These are phyloP conservation scores for Crepidotus sp. DNA, from an alignment of 1,284 basidiomycete genomes.

Conservation along the genomic window DNA sequence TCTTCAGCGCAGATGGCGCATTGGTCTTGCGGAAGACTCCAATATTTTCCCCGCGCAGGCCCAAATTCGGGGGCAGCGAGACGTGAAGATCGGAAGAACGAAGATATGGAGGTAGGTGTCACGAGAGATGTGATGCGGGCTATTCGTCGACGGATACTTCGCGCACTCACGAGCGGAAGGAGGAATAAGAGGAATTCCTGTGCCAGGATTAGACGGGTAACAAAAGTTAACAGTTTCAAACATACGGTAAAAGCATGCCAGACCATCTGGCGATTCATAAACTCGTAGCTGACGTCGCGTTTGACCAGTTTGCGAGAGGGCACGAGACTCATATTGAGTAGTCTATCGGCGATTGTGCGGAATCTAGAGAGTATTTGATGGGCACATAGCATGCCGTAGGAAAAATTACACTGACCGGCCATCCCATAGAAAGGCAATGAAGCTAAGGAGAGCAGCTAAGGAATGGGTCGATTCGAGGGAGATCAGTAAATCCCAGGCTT, in stretches of 20 bases:
- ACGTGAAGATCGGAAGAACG: slow-evolving; percentile 19
- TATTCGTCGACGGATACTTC: slow-evolving; percentile 52
- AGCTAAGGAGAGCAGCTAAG: slow-evolving; percentile 62
- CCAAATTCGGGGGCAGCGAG: slow-evolving; percentile 13
- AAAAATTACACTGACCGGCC: slow-evolving; percentile 53
- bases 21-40: slow-evolving; percentile 53
- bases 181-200: slow-evolving; percentile 95
- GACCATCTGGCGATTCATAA: slow-evolving; percentile 98
- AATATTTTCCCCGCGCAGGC: slow-evolving; percentile 50
- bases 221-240: slow-evolving; percentile 9
- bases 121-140: slow-evolving; percentile 35
- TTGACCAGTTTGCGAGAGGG: slow-evolving; percentile 66
- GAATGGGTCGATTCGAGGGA: slow-evolving; percentile 60
- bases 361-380: slow-evolving; percentile 44
- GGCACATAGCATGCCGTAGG: not conserved
- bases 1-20: slow-evolving; percentile 77
- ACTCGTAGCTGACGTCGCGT: slow-evolving; percentile 93
- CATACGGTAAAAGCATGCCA: slow-evolving; percentile 97
- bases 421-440: slow-evolving; percentile 79
- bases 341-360: slow-evolving; percentile 76
- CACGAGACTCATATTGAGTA: slow-evolving; percentile 73
- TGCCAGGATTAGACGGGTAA: slow-evolving; percentile 2
- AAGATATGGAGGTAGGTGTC: slow-evolving; percentile 25
- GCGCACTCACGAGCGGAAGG: slow-evolving; percentile 75
- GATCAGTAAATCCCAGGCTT: slow-evolving; percentile 67